phyloP scores from a whole-genome alignment of 2,329 filamentous ascomycete genomes.

The Aspergillus fijiensis region DNA sequence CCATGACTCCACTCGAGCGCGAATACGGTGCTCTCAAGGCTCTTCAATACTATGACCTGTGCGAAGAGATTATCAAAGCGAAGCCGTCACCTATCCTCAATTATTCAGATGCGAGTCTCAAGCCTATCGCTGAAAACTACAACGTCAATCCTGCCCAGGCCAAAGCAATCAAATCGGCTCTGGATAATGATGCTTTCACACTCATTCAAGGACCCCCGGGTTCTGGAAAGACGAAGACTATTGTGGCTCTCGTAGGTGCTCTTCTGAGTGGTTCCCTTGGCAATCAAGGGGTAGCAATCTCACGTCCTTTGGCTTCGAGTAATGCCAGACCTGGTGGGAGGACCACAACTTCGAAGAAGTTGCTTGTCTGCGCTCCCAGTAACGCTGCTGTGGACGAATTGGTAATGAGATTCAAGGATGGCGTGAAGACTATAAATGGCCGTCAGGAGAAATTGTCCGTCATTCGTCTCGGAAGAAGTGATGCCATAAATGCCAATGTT shows the following conservation, averaged over 20 bases:
- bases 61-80: conserved; percentile 84
- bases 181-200: conserved; percentile 96
- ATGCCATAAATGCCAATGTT: conserved; percentile 87
- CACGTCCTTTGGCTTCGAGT: conserved; percentile 42
- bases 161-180: conserved; percentile 83
- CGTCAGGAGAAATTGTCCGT: conserved; percentile 76
- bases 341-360: conserved; percentile 65
- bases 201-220: conserved; percentile 94
- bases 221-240: conserved; percentile 98
- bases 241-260: conserved; percentile 91
- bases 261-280: conserved; percentile 65
- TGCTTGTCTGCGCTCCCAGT: conserved; percentile 95
- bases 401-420: conserved; percentile 85
- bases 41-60: conserved; percentile 92
- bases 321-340: conserved; percentile 34
- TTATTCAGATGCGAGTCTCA: conserved; percentile 72
- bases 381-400: conserved; percentile 97
- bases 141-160: conserved; percentile 85
- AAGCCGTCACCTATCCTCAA: conserved; percentile 85
- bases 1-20: conserved; percentile 90
- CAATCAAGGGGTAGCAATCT: conserved; percentile 50
- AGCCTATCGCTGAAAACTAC: conserved; percentile 71
- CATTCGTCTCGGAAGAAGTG: conserved; percentile 82
- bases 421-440: conserved; percentile 75
- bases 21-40: conserved; percentile 91